A percentile compares a stretch with the other conserved stretches of the same genome.
Conservation (phyloP, 306 rosid genomes). For the Vachellia collinsii region DNA sequence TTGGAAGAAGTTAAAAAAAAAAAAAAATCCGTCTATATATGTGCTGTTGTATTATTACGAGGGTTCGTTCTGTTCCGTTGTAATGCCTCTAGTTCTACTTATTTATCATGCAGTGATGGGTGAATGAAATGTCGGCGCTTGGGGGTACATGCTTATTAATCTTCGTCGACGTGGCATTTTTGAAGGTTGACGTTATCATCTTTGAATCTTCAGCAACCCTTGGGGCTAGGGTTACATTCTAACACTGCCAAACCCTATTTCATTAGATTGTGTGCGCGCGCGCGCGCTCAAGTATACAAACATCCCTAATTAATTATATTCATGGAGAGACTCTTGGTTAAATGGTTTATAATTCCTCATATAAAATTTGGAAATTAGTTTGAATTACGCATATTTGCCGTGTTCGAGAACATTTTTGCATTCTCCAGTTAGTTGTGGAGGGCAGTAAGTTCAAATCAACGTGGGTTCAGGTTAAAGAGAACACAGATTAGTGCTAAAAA, state of each 20-base stretch:
- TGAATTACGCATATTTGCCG: neutral
- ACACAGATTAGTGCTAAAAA: neutral
- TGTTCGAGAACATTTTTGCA: neutral
- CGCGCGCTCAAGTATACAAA: neutral
- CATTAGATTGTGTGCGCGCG: neutral
- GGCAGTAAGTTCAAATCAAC: neutral
- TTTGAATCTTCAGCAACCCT: neutral
- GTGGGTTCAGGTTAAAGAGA: neutral
- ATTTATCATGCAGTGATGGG: slow-evolving; percentile 10
- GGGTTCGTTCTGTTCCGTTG: slow-evolving; percentile 29
- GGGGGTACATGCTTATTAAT: neutral
- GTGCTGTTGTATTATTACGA: slow-evolving; percentile 26
- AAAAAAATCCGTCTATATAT: slow-evolving; percentile 30
- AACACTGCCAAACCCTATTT: neutral
- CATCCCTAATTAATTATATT: neutral
- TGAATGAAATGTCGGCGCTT: slow-evolving; percentile 12
- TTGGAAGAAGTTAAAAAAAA: neutral
- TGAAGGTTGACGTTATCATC: neutral
- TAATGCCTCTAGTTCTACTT: neutral
- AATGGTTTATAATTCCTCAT: neutral
- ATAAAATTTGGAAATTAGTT: no score
- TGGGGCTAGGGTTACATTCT: neutral
- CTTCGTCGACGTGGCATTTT: neutral
- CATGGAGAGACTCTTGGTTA: neutral
- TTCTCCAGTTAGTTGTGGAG: neutral